Evolutionary conservation across 2,329 filamentous ascomycete species (phyloP).

Genomic region (Drechslerella dactyloides): DNA sequence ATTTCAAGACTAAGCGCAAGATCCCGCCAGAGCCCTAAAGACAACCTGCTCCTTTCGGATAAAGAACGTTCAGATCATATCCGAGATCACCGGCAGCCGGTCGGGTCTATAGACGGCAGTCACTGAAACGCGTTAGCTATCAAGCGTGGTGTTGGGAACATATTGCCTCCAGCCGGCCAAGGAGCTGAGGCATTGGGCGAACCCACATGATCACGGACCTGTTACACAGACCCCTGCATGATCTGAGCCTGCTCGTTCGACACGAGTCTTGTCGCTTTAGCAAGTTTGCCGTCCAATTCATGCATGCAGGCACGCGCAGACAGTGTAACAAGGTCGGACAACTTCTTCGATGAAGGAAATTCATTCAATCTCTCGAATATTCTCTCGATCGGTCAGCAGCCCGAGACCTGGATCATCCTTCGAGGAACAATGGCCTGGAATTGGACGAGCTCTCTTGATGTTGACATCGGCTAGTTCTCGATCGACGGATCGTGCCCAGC

Average conservation of each 20-base stretch:
- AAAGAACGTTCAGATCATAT: neutral
- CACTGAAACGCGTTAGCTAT: neutral
- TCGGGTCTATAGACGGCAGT: neutral
- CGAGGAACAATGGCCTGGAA: no score
- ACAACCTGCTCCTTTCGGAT: slow-evolving; percentile 16
- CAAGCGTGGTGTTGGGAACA: neutral
- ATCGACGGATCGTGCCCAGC: neutral
- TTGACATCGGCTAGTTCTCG: neutral
- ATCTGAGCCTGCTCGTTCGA: neutral
- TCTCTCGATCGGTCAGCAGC: no score
- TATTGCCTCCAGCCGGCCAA: neutral
- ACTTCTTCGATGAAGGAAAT: no score
- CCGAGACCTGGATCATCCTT: no score
- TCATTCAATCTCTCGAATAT: no score
- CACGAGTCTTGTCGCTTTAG: neutral
- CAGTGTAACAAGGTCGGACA: no score
- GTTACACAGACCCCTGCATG: neutral
- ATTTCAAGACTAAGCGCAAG: slow-evolving; percentile 26
- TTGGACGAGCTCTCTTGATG: no score
- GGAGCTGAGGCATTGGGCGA: neutral
- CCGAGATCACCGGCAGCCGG: neutral
- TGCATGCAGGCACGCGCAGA: neutral
- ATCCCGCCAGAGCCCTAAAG: slow-evolving; percentile 24
- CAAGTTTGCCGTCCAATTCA: neutral
- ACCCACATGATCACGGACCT: neutral